A percentile compares a stretch with the other conserved stretches of the same genome.
Evolutionary conservation across 1,139 yeast genomes (phyloP).

Genomic region (Pichia sp.): DNA sequence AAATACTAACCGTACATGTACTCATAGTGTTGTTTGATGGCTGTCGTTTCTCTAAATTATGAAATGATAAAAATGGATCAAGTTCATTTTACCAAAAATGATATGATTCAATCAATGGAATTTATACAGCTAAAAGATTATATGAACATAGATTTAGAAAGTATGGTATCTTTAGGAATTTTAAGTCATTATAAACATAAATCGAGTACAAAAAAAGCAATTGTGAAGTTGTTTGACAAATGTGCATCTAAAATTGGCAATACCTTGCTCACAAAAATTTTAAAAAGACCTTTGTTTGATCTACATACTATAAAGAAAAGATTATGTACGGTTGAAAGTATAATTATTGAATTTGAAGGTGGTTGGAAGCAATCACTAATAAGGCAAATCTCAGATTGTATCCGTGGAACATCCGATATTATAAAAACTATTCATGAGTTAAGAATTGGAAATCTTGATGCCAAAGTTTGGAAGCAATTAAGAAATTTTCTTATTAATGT

Average conservation of each 20-base stretch:
- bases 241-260: constrained; percentile 31
- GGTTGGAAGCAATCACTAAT: constrained; percentile 17
- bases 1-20: constrained; percentile 4
- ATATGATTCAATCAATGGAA: constrained; percentile 9
- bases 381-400: constrained; percentile 6
- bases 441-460: constrained; percentile 26
- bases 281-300: constrained; percentile 32
- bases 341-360: constrained; percentile 22
- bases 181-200: constrained; percentile 19
- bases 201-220: constrained; percentile 18
- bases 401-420: constrained; percentile 30
- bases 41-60: constrained; percentile 7
- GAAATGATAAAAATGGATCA: constrained; percentile 6
- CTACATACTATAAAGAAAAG: constrained; percentile 26
- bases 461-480: constrained; percentile 29
- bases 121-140: constrained; percentile 15
- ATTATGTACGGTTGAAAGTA: constrained; percentile 26
- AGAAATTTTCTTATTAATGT: constrained; percentile 21
- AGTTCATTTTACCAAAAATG: background rate
- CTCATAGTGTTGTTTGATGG: constrained; percentile 7
- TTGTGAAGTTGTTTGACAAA: constrained; percentile 27
- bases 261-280: constrained; percentile 30
- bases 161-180: constrained; percentile 31
- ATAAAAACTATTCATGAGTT: constrained; percentile 23
- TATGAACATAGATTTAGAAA: constrained; percentile 34